Evolutionary conservation across 176 grass and related monocot species (phyloP), one percentile per base, ranked within the genome.

Genomic region (Aegilops speltoides): DNA sequence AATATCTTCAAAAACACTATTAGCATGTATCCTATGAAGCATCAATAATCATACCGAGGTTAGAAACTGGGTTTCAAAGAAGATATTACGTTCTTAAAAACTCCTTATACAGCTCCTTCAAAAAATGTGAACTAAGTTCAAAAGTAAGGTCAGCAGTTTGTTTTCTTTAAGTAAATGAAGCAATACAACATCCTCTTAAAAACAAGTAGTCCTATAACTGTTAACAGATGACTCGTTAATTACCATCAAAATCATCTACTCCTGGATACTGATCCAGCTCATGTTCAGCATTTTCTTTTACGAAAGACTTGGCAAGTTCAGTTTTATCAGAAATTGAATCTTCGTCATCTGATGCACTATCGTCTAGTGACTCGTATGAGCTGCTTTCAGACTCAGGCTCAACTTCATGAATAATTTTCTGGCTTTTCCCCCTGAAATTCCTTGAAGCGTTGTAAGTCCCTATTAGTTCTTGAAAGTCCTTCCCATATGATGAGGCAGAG

Each of bases 201-300:
- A 73, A 33, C 12, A 86, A 86, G 31, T 25, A 38, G 1, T 22
- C 48, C 17, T 79, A 62, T 3, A 85, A 88, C 76, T 87, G 19
- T 46, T 36, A 79, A 45, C 69, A 79, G 16, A 37, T 19, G 33
- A 41, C 57, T 88, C 79, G 25, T 68, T 68, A 31, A 62, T 87
- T 98, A 98, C 96, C 93, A 94, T 94, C 93, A 86, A 98, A 92
- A 88, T 98, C 91, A 94, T 95, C 86, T 43, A 92, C 90, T 89
- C 73, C 86, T 41, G 68, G 62, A 89, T 90, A 84, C 82, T 86
- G 77, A 83, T 95, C 96, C 72, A 94, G 76, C 71, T 94, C 93
- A 75, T 86, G 85, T 84, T 95, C 93, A 81, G 86, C 4, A 65
- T 89, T 87, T 81, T 91, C 83, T 73, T 91, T 89, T 68, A 76